These are phyloP conservation scores for Beauveria bassiana DNA, from an alignment of 2,329 filamentous ascomycete genomes.

Conservation along the genomic window DNA sequence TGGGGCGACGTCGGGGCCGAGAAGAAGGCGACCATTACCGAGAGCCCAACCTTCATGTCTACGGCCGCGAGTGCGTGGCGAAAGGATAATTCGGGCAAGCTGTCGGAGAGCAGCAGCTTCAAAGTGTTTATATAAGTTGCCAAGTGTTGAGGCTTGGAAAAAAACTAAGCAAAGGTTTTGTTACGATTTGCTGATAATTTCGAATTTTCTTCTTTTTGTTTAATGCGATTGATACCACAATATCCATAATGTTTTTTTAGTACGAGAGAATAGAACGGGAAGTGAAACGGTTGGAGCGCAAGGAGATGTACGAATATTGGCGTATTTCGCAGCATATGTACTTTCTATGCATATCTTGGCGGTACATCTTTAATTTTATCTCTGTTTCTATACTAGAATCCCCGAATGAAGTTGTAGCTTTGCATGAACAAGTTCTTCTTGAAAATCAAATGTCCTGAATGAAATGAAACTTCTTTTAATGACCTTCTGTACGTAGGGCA, in stretches of 20 bases:
- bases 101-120: conserved; percentile 11
- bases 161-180: background rate
- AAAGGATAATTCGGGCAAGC: conserved; percentile 8
- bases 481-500: too few species aligned
- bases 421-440: too few species aligned
- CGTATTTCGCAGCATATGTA: background rate
- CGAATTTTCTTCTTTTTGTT: background rate
- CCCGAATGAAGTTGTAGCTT: too few species aligned
- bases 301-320: background rate
- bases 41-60: background rate
- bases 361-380: background rate
- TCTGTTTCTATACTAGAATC: background rate
- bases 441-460: too few species aligned
- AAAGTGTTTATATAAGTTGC: conserved; percentile 12
- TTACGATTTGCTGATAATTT: background rate
- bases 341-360: background rate
- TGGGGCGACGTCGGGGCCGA: conserved; percentile 16
- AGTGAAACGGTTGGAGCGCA: background rate
- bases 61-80: conserved; percentile 5
- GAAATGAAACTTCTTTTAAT: too few species aligned
- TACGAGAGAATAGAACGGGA: background rate
- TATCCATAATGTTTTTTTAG: background rate
- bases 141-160: background rate
- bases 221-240: conserved; percentile 7
- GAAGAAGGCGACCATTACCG: conserved; percentile 3